A percentile compares a stretch with the other conserved stretches of the same genome.
Conservation (phyloP, 2,329 filamentous ascomycete genomes). For the Colletotrichum tabaci region DNA sequence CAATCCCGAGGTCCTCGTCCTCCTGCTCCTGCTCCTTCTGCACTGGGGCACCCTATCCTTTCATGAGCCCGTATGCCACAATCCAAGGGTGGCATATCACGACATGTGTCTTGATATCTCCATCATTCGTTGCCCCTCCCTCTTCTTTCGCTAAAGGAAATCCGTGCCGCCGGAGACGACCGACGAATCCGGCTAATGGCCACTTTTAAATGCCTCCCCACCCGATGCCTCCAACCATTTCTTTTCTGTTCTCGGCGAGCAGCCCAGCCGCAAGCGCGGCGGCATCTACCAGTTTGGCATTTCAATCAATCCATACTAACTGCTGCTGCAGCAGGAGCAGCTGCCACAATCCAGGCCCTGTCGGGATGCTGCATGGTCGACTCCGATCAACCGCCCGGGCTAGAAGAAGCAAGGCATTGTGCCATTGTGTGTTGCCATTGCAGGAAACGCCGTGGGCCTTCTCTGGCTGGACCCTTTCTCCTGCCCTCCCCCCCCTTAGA, state of each 20-base stretch:
- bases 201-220: not conserved
- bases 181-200: conserved; percentile 14
- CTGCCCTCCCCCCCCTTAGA: not conserved
- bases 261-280: not conserved
- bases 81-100: not conserved
- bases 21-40: not conserved
- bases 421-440: not conserved
- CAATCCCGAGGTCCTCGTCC: not conserved
- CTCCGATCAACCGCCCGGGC: not conserved
- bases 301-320: no score
- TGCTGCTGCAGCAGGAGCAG: not conserved
- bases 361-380: not conserved
- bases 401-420: not conserved
- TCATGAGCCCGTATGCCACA: not conserved
- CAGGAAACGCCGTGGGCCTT: not conserved
- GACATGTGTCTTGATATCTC: not conserved
- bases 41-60: no score
- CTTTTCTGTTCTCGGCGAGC: no score
- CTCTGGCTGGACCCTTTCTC: conserved; percentile 32
- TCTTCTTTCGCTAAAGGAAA: not conserved
- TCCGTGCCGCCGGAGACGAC: not conserved
- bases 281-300: no score
- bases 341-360: conserved; percentile 29
- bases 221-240: not conserved
- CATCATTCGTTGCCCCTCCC: not conserved